Evolutionary conservation across 2,329 filamentous ascomycete genomes (phyloP), one percentile per base, ranked within the genome.

Genomic region (Grosmannia penicillata): DNA sequence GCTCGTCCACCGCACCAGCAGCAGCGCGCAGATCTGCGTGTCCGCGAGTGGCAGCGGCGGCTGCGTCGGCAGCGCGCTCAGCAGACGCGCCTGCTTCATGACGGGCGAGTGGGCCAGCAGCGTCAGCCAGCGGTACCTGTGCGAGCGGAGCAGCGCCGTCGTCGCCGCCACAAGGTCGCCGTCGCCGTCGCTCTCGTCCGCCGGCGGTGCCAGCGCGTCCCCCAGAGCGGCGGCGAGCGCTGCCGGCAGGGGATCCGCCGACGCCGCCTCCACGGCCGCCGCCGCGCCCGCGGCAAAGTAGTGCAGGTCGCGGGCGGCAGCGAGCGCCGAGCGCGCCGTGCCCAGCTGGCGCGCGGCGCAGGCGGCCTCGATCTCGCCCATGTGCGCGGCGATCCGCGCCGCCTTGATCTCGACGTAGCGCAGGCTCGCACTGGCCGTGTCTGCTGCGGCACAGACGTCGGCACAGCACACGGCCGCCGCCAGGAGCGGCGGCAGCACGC

Each of bases 1-100:
- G 32, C 52, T 57, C 10, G 34, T 27, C 55, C 55, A 58, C 34
- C 56, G 55, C 4, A 45, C 42, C 7, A 55, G 22, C 5, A 56
- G 35, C 28, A 58, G 44, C 5, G 47, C 44, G 33, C 49, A 53
- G 24, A 57, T 32, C 21, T 8, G 17, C 4, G 15, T 10, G 17
- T 53, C 49, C 9, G 36, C 32, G 19, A n/a, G 29, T 14, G n/a
- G 13, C 14, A 18, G 21, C 13, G 22, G 8, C 10, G 15, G 14
- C n/a, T 25, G 14, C n/a, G 18, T 14, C 23, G 8, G 7, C 17
- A 13, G 8, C 32, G 11, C 17, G n/a, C 36, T 24, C 22, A 45
- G 21, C 36, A 43, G 42, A 4, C 25, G 23, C 22, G 15, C 8
- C 17, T 29, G 17, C 8, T n/a, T n/a, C n/a, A n/a, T n/a, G n/a